Evolutionary conservation across 164 flowering plant species (phyloP).

Genomic region (Berberis vulgaris): DNA sequence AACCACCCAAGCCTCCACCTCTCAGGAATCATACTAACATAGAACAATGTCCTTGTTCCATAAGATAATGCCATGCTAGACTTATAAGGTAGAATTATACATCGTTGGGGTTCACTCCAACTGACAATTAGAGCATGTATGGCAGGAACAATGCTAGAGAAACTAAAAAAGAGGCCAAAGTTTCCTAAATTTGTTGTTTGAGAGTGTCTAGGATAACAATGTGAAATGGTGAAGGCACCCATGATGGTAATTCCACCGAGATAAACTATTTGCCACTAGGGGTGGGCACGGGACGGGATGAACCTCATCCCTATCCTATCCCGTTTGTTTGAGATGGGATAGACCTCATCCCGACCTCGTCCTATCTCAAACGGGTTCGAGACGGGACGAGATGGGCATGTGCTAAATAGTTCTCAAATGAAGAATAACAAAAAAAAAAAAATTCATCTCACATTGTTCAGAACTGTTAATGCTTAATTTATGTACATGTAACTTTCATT

Average conservation of each 20-base stretch:
- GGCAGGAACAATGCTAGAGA: constrained; percentile 69
- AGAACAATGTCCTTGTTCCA: constrained; percentile 51
- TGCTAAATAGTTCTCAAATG: no score
- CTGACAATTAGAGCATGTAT: constrained; percentile 51
- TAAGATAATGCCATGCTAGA: constrained; percentile 68
- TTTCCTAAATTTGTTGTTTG: constrained; percentile 36
- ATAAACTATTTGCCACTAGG: constrained; percentile 66
- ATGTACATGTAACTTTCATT: no score
- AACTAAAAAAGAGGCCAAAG: constrained; percentile 67
- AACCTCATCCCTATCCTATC: no score
- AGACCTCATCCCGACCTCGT: no score
- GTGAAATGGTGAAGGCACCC: constrained; percentile 61
- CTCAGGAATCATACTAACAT: constrained; percentile 70
- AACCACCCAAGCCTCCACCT: constrained; percentile 79
- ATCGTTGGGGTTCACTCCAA: constrained; percentile 59
- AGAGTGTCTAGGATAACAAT: constrained; percentile 48
- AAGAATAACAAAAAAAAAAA: no score
- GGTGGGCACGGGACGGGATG: constrained; percentile 8
- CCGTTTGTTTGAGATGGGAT: no score
- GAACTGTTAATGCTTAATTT: no score
- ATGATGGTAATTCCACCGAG: constrained; percentile 53
- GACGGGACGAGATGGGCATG: no score
- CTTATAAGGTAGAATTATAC: constrained; percentile 45
- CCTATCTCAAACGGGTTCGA: no score
- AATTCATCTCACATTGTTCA: no score